Evolutionary conservation across 2,329 filamentous ascomycete genomes (phyloP).

Genomic region (Hysterium pulicare): DNA sequence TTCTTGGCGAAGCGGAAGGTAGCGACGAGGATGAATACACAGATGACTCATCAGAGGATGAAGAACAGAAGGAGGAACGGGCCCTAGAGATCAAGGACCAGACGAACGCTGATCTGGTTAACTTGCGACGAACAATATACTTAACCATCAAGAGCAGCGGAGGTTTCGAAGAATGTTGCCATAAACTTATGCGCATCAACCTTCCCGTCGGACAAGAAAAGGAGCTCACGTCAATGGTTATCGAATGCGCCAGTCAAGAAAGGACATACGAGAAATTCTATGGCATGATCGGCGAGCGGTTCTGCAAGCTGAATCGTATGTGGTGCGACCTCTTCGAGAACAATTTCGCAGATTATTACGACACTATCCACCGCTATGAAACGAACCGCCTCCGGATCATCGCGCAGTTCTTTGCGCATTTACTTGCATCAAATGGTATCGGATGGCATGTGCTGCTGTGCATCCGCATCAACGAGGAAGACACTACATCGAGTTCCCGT

Average conservation of each 20-base stretch:
- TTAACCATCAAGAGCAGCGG: constrained; percentile 96
- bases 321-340: constrained; percentile 94
- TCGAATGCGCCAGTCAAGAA: constrained; percentile 95
- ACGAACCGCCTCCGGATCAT: constrained; percentile 94
- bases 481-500: constrained; percentile 92
- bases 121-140: constrained; percentile 90
- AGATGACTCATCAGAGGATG: constrained; percentile 65
- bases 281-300: constrained; percentile 87
- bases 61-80: constrained; percentile 73
- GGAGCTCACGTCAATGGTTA: constrained; percentile 92
- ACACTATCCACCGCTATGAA: constrained; percentile 95
- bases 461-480: constrained; percentile 90
- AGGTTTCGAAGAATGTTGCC: constrained; percentile 92
- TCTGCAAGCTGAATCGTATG: constrained; percentile 91
- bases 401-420: constrained; percentile 88
- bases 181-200: constrained; percentile 88
- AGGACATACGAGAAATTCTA: constrained; percentile 98
- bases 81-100: constrained; percentile 96
- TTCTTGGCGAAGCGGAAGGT: constrained; percentile 75
- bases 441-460: constrained; percentile 86
- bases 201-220: constrained; percentile 81
- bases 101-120: constrained; percentile 92
- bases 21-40: constrained; percentile 70
- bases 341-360: constrained; percentile 88
- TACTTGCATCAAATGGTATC: constrained; percentile 82